phyloP scores from a whole-genome alignment of 768 basidiomycete species.

The Suillus occidentalis region DNA sequence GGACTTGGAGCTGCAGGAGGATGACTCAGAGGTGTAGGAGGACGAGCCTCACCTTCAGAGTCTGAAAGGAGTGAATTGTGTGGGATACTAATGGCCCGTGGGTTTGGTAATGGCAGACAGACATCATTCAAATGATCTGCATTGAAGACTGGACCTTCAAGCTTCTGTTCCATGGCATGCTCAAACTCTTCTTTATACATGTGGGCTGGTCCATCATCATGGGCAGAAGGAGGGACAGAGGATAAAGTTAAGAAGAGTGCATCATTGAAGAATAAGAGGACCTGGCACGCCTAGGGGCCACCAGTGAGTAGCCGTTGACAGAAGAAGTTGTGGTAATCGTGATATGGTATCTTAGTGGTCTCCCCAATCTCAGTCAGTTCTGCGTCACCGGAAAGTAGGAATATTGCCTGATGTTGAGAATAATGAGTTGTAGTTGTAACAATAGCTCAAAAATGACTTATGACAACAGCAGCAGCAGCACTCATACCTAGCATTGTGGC shows the following conservation, averaged over 20 bases:
- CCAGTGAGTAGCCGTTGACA: neutral
- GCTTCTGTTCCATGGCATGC: neutral
- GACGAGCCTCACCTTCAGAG: neutral
- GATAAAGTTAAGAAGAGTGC: conserved; percentile 3
- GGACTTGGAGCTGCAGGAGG: neutral
- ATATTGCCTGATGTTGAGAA: conserved; percentile 4
- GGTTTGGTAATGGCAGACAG: neutral
- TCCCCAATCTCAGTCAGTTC: conserved; percentile 1
- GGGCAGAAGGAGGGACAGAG: neutral
- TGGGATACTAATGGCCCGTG: neutral
- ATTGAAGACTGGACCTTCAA: neutral
- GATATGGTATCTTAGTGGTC: conserved; percentile 1
- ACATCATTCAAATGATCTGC: neutral
- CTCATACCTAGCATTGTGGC: conserved; percentile 2
- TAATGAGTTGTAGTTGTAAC: neutral
- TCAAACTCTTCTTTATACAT: neutral
- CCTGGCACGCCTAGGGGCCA: neutral
- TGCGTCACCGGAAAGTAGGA: neutral
- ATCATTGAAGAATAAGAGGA: conserved; percentile 2
- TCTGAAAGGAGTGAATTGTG: neutral
- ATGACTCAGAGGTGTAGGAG: neutral
- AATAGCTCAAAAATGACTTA: neutral
- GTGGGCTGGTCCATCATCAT: neutral
- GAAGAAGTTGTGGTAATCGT: conserved; percentile 3
- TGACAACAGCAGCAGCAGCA: conserved; percentile 5